Evolutionary conservation across 176 grass and related monocot species (phyloP).

Genomic region (Elaeis guineensis): DNA sequence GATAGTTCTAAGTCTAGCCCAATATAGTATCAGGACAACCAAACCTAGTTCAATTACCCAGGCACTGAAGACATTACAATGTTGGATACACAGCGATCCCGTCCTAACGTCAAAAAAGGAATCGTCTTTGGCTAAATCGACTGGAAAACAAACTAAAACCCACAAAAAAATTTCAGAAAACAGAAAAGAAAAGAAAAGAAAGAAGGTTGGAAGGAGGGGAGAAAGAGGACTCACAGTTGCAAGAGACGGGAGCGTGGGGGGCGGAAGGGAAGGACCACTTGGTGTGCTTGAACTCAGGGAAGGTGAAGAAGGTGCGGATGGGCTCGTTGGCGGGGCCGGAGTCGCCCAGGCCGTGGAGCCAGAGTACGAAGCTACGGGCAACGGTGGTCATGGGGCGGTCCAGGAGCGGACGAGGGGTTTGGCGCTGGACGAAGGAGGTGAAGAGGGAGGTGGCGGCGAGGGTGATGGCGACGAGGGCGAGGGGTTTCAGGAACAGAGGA

Average conservation of each 20-base stretch:
- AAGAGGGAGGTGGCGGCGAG: constrained; percentile 38
- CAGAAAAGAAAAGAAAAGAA: not conserved
- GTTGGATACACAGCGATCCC: too few relatives aligned
- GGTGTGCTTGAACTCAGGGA: constrained; percentile 61
- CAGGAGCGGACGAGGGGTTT: not conserved
- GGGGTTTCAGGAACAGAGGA: constrained; percentile 22
- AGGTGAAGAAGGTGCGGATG: constrained; percentile 71
- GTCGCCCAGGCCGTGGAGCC: constrained; percentile 91
- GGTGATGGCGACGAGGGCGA: constrained; percentile 37
- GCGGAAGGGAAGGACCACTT: constrained; percentile 76
- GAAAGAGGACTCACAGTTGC: constrained; percentile 41
- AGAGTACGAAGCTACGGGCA: constrained; percentile 65
- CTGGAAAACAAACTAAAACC: too few relatives aligned
- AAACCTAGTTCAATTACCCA: too few relatives aligned
- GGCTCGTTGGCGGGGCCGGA: constrained; percentile 84
- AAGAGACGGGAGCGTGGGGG: constrained; percentile 53
- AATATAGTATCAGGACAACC: too few relatives aligned
- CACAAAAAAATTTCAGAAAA: not conserved
- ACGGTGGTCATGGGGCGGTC: constrained; percentile 1
- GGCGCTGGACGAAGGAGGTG: constrained; percentile 22
- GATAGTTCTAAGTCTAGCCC: too few relatives aligned
- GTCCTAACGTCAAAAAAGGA: too few relatives aligned
- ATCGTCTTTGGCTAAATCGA: too few relatives aligned
- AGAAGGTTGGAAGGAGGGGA: not conserved
- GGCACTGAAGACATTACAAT: too few relatives aligned